Evolutionary conservation across 2,329 filamentous ascomycete species (phyloP).

Genomic region (Moelleriella libera): DNA sequence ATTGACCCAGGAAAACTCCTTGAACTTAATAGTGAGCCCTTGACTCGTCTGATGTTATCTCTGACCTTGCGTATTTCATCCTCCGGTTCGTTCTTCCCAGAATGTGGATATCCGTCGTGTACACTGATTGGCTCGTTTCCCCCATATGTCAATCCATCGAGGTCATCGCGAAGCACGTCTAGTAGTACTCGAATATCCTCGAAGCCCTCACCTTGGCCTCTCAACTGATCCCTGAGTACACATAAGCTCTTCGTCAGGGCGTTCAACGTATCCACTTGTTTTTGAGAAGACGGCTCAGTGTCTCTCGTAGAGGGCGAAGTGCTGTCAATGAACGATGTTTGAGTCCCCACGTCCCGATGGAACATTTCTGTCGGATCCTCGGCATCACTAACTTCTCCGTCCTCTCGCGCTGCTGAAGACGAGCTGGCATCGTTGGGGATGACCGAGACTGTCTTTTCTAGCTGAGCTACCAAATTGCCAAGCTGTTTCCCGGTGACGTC

Average conservation of each 20-base stretch:
- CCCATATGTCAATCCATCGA: constrained; percentile 44
- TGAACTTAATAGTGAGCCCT: constrained; percentile 63
- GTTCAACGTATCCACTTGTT: constrained; percentile 27
- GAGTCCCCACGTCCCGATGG: constrained; percentile 67
- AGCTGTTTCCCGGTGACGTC: constrained; percentile 31
- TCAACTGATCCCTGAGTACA: constrained; percentile 27
- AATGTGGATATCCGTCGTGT: constrained; percentile 27
- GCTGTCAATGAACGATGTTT: constrained; percentile 39
- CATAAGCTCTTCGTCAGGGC: constrained; percentile 27
- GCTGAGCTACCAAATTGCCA: constrained; percentile 29
- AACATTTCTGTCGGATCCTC: constrained; percentile 65
- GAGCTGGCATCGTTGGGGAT: constrained; percentile 26
- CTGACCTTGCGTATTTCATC: constrained; percentile 63
- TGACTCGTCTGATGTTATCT: constrained; percentile 63
- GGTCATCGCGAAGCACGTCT: constrained; percentile 48
- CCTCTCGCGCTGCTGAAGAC: constrained; percentile 7
- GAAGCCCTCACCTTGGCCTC: constrained; percentile 30
- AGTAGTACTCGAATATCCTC: constrained; percentile 37
- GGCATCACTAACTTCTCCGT: constrained; percentile 27
- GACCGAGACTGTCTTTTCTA: constrained; percentile 45
- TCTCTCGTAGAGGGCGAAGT: constrained; percentile 4
- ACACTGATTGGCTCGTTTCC: constrained; percentile 20
- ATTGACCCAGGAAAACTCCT: constrained; percentile 51
- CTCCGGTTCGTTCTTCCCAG: constrained; percentile 36
- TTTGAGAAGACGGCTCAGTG: constrained; percentile 15